Percentiles rank a stretch among this genome's conserved stretches.
These are phyloP conservation scores for Termitomyces sp. DNA, from an alignment of 768 basidiomycete genomes.

Conservation along the genomic window DNA sequence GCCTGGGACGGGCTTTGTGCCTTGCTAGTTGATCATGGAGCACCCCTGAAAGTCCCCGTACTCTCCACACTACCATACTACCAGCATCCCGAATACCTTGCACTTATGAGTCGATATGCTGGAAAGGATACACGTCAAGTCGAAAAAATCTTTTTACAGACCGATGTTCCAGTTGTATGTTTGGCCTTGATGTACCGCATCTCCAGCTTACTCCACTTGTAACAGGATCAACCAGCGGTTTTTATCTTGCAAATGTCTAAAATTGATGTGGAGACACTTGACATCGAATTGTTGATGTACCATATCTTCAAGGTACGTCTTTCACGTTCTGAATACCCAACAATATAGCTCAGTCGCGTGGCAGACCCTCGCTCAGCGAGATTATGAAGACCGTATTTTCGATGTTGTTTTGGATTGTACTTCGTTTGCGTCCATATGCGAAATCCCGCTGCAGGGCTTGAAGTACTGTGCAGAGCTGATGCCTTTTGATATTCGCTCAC, in stretches of 20 bases:
- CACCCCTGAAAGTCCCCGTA: slow-evolving; percentile 64
- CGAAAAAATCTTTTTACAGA: slow-evolving; percentile 63
- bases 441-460: slow-evolving; percentile 80
- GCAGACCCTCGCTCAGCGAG: slow-evolving; percentile 52
- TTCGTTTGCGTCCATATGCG: slow-evolving; percentile 68
- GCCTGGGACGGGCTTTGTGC: slow-evolving; percentile 83
- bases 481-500: slow-evolving; percentile 63
- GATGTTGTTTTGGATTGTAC: slow-evolving; percentile 85
- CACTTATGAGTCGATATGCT: slow-evolving; percentile 63
- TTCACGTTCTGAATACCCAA: not conserved
- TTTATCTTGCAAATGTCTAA: slow-evolving; percentile 68
- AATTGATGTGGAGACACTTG: slow-evolving; percentile 77
- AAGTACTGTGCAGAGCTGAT: slow-evolving; percentile 76
- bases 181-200: not conserved
- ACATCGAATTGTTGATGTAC: slow-evolving; percentile 75
- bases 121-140: slow-evolving; percentile 63
- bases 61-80: slow-evolving; percentile 46
- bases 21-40: slow-evolving; percentile 75
- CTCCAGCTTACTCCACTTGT: not conserved
- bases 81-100: slow-evolving; percentile 64
- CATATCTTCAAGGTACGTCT: slow-evolving; percentile 68
- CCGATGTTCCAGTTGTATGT: slow-evolving; percentile 45
- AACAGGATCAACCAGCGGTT: slow-evolving; percentile 45
- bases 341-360: not conserved
- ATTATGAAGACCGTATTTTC: slow-evolving; percentile 49